These are phyloP conservation scores for Leishmania tropica DNA, from an alignment of 208 protist species.

Conservation along the genomic window DNA sequence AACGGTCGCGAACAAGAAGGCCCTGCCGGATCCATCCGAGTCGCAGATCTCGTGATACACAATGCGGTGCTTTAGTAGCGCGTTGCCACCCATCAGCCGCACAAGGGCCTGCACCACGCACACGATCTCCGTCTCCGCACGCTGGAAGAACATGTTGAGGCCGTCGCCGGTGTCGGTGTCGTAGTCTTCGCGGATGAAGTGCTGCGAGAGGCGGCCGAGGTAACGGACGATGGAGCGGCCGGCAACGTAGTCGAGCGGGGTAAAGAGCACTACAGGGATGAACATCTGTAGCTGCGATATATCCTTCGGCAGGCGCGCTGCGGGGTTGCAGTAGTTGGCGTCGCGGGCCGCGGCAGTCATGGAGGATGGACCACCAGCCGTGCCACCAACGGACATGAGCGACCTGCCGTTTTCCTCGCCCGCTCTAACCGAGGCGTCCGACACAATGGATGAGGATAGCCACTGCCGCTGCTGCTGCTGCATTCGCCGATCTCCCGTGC, in stretches of 20 bases:
- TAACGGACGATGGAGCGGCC: constrained; percentile 83
- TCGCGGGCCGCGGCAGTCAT: constrained; percentile 9
- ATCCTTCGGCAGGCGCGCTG: constrained; percentile 43
- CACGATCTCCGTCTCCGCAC: constrained; percentile 78
- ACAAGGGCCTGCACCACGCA: constrained; percentile 79
- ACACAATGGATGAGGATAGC: constrained; percentile 2
- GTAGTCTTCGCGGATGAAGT: constrained; percentile 90
- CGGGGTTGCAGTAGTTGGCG: constrained; percentile 31
- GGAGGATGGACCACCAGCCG: background rate
- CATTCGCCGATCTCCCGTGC: constrained; percentile 21
- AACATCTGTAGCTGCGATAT: constrained; percentile 35
- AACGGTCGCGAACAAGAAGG: constrained; percentile 83
- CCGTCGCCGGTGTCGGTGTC: constrained; percentile 42
- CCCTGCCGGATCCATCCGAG: constrained; percentile 73
- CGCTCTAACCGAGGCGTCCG: background rate
- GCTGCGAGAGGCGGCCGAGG: constrained; percentile 88
- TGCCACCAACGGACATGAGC: background rate
- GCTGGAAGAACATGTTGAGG: constrained; percentile 78
- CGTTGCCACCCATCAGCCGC: constrained; percentile 82
- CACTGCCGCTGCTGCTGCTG: constrained; percentile 34
- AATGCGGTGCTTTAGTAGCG: constrained; percentile 84
- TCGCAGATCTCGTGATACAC: constrained; percentile 87
- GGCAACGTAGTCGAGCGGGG: constrained; percentile 82
- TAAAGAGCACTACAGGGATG: constrained; percentile 61
- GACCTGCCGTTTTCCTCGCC: constrained; percentile 7